Evolutionary conservation across 2,329 filamentous ascomycete species (phyloP).

Genomic region (Cladosporium velox): DNA sequence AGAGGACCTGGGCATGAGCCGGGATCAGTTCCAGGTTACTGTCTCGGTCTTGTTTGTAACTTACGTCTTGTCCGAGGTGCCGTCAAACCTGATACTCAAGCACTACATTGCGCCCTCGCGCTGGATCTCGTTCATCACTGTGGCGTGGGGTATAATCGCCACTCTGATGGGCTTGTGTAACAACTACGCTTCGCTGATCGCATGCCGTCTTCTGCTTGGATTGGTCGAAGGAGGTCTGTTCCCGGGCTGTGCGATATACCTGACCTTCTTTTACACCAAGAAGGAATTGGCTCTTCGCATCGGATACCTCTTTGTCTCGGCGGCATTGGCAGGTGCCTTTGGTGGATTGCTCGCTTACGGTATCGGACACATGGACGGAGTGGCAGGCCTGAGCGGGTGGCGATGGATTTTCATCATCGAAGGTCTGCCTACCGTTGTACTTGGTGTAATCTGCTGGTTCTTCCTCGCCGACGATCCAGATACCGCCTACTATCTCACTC

Average conservation of each 20-base stretch:
- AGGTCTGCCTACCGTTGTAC: slow-evolving; percentile 57
- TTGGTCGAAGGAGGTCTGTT: slow-evolving; percentile 70
- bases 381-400: slow-evolving; percentile 67
- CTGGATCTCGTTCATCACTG: slow-evolving; percentile 59
- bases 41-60: slow-evolving; percentile 49
- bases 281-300: slow-evolving; percentile 71
- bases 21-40: slow-evolving; percentile 67
- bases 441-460: slow-evolving; percentile 57
- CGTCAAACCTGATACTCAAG: slow-evolving; percentile 51
- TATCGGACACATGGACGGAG: slow-evolving; percentile 71
- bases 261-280: slow-evolving; percentile 77
- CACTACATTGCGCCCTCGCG: slow-evolving; percentile 46
- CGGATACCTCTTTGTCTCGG: slow-evolving; percentile 70
- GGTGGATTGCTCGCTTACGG: slow-evolving; percentile 74
- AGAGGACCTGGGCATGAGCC: slow-evolving; percentile 60
- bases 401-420: slow-evolving; percentile 68
- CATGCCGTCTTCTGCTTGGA: slow-evolving; percentile 68
- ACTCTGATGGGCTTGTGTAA: slow-evolving; percentile 68
- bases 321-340: slow-evolving; percentile 70
- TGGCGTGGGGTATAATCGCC: slow-evolving; percentile 64
- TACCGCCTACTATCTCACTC: slow-evolving; percentile 61
- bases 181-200: slow-evolving; percentile 66
- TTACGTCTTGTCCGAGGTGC: slow-evolving; percentile 49
- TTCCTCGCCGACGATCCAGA: slow-evolving; percentile 66
- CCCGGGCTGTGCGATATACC: slow-evolving; percentile 66